Evolutionary conservation across 345 rosid genomes (phyloP).

Genomic region (Aurinia saxatilis): DNA sequence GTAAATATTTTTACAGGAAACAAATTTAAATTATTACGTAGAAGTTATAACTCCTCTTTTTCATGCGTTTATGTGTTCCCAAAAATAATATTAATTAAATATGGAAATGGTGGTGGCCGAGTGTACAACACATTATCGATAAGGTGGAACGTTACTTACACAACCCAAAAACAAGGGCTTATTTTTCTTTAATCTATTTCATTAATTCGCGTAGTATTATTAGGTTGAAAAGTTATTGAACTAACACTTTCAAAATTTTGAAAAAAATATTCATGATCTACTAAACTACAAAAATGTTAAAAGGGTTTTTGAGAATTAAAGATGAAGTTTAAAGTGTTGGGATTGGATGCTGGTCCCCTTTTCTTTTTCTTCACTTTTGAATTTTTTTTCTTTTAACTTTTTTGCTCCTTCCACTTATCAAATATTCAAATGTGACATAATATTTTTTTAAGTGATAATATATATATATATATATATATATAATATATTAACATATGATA

Average conservation of each 20-base stretch:
- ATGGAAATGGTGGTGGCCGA: constrained; percentile 18
- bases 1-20: neutral
- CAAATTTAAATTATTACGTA: neutral
- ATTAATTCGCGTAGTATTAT: constrained; percentile 13
- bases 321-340: constrained; percentile 27
- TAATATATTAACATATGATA: too few relatives aligned
- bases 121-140: constrained; percentile 30
- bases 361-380: constrained; percentile 15
- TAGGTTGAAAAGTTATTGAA: constrained; percentile 14
- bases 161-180: constrained; percentile 18
- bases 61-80: neutral
- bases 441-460: too few relatives aligned
- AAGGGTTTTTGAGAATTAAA: constrained; percentile 17
- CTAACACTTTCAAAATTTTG: neutral
- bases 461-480: too few relatives aligned
- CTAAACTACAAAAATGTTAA: constrained; percentile 15
- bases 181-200: neutral
- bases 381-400: neutral
- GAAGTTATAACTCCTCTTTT: neutral
- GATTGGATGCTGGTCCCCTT: constrained; percentile 31
- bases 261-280: neutral
- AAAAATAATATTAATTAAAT: neutral
- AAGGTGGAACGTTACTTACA: constrained; percentile 35
- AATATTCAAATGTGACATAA: too few relatives aligned
- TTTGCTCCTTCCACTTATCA: constrained; percentile 24